These are phyloP conservation scores for Anthracocystis walkeri DNA, from an alignment of 1,284 basidiomycete genomes.

Conservation along the genomic window DNA sequence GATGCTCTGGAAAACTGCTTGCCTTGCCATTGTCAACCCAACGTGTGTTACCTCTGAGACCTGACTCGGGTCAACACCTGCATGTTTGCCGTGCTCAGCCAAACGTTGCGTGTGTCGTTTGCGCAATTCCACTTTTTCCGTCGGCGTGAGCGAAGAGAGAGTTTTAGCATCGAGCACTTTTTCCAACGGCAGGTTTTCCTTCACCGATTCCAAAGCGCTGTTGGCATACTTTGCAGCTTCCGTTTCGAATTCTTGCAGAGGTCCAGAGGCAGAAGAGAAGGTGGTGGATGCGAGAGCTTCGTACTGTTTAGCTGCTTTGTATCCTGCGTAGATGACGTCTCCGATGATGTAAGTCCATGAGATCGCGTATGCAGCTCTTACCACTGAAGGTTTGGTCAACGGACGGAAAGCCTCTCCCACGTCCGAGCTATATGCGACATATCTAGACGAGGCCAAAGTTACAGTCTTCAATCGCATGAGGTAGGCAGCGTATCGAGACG, in stretches of 20 bases:
- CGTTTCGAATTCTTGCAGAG: constrained; percentile 20
- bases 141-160: constrained; percentile 24
- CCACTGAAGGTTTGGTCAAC: constrained; percentile 81
- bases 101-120: constrained; percentile 47
- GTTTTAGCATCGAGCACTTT: constrained; percentile 46
- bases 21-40: constrained; percentile 55
- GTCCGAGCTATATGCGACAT: constrained; percentile 78
- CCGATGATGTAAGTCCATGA: constrained; percentile 81
- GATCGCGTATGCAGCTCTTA: constrained; percentile 85
- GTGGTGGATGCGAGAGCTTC: constrained; percentile 40
- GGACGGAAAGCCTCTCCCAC: constrained; percentile 92
- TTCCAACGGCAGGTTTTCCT: constrained; percentile 40
- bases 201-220: constrained; percentile 13
- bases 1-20: constrained; percentile 66
- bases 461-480: constrained; percentile 61
- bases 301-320: constrained; percentile 72
- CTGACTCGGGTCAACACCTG: constrained; percentile 37
- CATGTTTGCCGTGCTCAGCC: constrained; percentile 31
- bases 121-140: constrained; percentile 55
- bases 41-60: constrained; percentile 48
- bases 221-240: constrained; percentile 52
- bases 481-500: constrained; percentile 60
- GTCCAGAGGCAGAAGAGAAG: constrained; percentile 20
- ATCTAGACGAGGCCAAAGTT: constrained; percentile 50
- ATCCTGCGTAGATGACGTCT: constrained; percentile 91